Percentiles rank a stretch among this genome's conserved stretches.
Evolutionary conservation across 768 basidiomycete genomes (phyloP).

Genomic region (Mycena pura): DNA sequence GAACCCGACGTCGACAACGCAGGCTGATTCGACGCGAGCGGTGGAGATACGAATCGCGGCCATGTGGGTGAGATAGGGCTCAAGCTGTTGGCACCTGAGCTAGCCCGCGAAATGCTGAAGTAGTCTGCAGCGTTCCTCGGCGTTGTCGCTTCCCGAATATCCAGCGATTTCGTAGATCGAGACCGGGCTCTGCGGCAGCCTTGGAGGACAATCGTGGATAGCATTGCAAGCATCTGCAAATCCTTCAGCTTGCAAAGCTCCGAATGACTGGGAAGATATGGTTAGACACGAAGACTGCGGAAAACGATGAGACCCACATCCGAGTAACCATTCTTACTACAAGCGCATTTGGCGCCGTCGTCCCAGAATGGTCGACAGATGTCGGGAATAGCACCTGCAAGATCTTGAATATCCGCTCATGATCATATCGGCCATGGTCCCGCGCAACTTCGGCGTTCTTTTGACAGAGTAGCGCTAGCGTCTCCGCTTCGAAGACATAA

Average conservation of each 20-base stretch:
- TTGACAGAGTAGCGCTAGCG: constrained; percentile 57
- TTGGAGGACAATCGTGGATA: constrained; percentile 72
- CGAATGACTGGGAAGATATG: constrained; percentile 40
- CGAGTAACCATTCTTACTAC: constrained; percentile 49
- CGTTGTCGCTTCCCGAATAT: constrained; percentile 15
- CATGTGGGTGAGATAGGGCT: constrained; percentile 56
- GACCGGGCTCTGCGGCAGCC: constrained; percentile 29
- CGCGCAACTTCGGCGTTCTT: constrained; percentile 68
- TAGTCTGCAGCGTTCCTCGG: constrained; percentile 55
- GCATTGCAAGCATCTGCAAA: constrained; percentile 83
- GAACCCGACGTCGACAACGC: constrained; percentile 58
- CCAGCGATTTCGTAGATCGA: constrained; percentile 15
- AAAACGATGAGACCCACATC: constrained; percentile 50
- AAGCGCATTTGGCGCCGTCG: constrained; percentile 37
- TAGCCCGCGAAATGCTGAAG: constrained; percentile 56
- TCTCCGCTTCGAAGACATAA: constrained; percentile 60
- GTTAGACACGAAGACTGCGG: constrained; percentile 5
- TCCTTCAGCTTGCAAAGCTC: constrained; percentile 61
- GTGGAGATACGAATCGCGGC: constrained; percentile 52
- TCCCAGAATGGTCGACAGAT: constrained; percentile 13
- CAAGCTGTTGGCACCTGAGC: constrained; percentile 29
- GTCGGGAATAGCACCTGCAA: constrained; percentile 56
- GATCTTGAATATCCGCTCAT: constrained; percentile 71
- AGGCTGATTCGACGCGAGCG: constrained; percentile 43
- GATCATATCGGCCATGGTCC: constrained; percentile 65